Evolutionary conservation across 2,329 filamentous ascomycete species (phyloP).

Genomic region (Beauveria brongniartii): DNA sequence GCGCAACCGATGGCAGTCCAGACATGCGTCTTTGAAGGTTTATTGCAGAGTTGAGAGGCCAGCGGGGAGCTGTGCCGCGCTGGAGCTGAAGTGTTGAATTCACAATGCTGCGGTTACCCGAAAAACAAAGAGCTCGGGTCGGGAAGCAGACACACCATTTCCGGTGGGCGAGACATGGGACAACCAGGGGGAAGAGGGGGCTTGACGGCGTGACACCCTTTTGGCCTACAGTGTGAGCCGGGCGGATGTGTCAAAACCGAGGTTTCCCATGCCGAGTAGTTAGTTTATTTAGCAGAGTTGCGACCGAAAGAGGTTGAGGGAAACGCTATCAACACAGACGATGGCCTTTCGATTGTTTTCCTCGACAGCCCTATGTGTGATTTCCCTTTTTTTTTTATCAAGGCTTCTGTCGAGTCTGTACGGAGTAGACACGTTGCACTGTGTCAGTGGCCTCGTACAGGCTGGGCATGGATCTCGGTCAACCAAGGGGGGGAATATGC

Average conservation of each 20-base stretch:
- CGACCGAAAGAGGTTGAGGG: neutral
- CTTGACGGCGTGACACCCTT: neutral
- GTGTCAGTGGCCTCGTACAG: neutral
- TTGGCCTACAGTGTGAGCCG: neutral
- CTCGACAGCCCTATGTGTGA: neutral
- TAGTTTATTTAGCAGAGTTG: neutral
- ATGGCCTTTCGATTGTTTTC: neutral
- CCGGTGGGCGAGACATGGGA: neutral
- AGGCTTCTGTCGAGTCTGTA: neutral
- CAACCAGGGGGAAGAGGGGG: neutral
- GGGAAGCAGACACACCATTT: neutral
- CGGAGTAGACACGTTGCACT: neutral
- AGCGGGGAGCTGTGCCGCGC: neutral
- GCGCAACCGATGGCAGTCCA: neutral
- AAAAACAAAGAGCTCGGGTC: neutral
- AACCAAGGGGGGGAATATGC: neutral
- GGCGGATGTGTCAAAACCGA: neutral
- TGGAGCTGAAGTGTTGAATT: neutral
- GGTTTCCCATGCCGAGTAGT: neutral
- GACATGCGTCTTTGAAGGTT: neutral
- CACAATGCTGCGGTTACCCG: neutral
- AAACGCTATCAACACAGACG: neutral
- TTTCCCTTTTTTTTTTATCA: neutral
- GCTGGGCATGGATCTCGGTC: neutral
- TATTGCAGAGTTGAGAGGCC: neutral